Evolutionary conservation across 305 asterid genomes (phyloP), one percentile per base, ranked within the genome.

Genomic region (Solanum hybrid): DNA sequence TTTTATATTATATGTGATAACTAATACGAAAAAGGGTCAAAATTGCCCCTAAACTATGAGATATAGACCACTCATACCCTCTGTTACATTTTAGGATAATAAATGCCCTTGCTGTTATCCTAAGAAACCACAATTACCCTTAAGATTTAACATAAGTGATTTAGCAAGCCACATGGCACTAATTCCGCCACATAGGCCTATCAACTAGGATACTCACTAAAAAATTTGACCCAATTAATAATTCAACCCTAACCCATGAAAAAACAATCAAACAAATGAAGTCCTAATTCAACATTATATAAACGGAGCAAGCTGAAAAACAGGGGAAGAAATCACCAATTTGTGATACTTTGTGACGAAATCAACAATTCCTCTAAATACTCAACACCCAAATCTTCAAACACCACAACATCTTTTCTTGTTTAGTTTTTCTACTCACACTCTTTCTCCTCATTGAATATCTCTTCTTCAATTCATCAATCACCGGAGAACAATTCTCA

Each of bases 381-480:
- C n/a, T 95, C 98, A 40, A 92, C 94, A 17, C 99, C 99, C 96
- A 96, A 94, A 90, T 96, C 99, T 93, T 96, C 97, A 37, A 96
- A 90, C 24, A 96, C 96, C 87, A 96, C 91, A 91, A 94, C 93
- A 93, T 31, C 40, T 42, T 88, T 88, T 17, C 22, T 85, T 2
- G 34, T 84, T 26, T 91, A 31, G 86, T 93, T 88, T 92, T 91
- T 60, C 71, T 88, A 11, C 24, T 90, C 19, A 76, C 26, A 6
- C 90, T 81, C 5, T 85, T 93, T 86, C 90, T 94, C 90, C 93
- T 95, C 95, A 94, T 89, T 0, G 98, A 94, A 38, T 96, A 97
- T 89, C 88, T 90, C 60, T 86, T 91, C 91, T 96, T 96, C 31
- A 96, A 88, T 0, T 95, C 97, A n/a, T 95, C 97, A n/a, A 95